Percentiles rank a stretch among this genome's conserved stretches.
phyloP scores from a whole-genome alignment of 2,329 filamentous ascomycete species.

The Thielaviopsis ethacetica region DNA sequence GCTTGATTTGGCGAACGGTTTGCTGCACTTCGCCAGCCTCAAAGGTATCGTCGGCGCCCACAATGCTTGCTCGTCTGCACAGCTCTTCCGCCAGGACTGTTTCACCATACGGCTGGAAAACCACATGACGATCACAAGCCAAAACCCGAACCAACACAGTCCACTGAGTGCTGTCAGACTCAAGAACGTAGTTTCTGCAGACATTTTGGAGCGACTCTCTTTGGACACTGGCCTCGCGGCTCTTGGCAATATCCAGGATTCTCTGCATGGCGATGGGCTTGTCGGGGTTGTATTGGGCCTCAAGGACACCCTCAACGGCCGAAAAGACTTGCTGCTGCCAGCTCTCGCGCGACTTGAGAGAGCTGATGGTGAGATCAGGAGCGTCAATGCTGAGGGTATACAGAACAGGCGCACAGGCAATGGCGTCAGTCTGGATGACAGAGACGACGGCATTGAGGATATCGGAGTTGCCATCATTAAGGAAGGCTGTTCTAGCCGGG shows the following conservation, averaged over 20 bases:
- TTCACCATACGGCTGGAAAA: constrained; percentile 23
- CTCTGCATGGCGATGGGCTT: constrained; percentile 16
- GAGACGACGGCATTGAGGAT: constrained; percentile 26
- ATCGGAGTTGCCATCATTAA: constrained; percentile 26
- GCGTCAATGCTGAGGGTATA: constrained; percentile 25
- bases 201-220: constrained; percentile 25
- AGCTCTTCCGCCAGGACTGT: constrained; percentile 26
- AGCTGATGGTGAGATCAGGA: constrained; percentile 8
- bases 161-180: constrained; percentile 24
- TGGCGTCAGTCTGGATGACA: constrained; percentile 20
- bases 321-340: constrained; percentile 26
- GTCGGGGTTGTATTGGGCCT: constrained; percentile 12
- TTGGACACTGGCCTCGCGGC: constrained; percentile 20
- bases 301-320: constrained; percentile 17
- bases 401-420: constrained; percentile 26
- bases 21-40: constrained; percentile 15
- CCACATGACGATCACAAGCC: constrained; percentile 30
- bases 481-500: constrained; percentile 31
- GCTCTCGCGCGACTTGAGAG: constrained; percentile 20
- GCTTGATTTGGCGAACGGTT: constrained; percentile 20
- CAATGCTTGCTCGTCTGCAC: constrained; percentile 17
- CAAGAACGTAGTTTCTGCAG: constrained; percentile 27
- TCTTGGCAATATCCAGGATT: constrained; percentile 20
- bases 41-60: constrained; percentile 10
- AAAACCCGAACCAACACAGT: constrained; percentile 24